phyloP scores from a whole-genome alignment of 352 stramenopile genomes.

The Globisporangium canariense region DNA sequence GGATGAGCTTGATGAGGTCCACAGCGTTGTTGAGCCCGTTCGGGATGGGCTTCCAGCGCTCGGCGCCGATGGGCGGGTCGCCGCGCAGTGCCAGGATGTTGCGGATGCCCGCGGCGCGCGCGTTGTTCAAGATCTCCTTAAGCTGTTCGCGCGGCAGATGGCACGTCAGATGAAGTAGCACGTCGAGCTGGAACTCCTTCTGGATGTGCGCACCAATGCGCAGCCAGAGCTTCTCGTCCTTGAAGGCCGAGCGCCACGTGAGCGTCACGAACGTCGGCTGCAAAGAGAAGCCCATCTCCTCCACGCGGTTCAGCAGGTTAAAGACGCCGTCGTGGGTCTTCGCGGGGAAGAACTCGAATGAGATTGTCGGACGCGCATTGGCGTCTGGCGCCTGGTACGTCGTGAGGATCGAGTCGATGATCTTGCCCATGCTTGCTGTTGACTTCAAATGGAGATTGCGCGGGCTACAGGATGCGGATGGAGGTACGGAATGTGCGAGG shows the following conservation, averaged over 20 bases:
- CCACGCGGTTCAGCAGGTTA: conserved; percentile 80
- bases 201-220: conserved; percentile 87
- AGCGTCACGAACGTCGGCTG: conserved; percentile 87
- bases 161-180: conserved; percentile 79
- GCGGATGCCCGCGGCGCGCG: conserved; percentile 86
- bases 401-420: conserved; percentile 72
- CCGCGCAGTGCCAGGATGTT: conserved; percentile 98
- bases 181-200: conserved; percentile 82
- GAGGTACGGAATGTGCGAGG: not conserved
- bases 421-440: conserved; percentile 56
- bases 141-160: conserved; percentile 67
- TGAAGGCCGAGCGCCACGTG: conserved; percentile 89
- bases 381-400: conserved; percentile 43
- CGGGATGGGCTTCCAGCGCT: conserved; percentile 78
- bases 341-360: conserved; percentile 86
- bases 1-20: conserved; percentile 97
- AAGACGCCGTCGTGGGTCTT: conserved; percentile 86
- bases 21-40: conserved; percentile 92
- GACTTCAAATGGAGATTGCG: not conserved
- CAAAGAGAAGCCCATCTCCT: conserved; percentile 83
- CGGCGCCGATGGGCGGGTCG: conserved; percentile 93
- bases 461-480: not conserved
- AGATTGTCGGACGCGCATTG: conserved; percentile 51
- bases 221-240: conserved; percentile 87
- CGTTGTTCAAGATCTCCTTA: conserved; percentile 62